Conservation (phyloP, 257 asterid species). For the Rauvolfia tetraphylla region DNA sequence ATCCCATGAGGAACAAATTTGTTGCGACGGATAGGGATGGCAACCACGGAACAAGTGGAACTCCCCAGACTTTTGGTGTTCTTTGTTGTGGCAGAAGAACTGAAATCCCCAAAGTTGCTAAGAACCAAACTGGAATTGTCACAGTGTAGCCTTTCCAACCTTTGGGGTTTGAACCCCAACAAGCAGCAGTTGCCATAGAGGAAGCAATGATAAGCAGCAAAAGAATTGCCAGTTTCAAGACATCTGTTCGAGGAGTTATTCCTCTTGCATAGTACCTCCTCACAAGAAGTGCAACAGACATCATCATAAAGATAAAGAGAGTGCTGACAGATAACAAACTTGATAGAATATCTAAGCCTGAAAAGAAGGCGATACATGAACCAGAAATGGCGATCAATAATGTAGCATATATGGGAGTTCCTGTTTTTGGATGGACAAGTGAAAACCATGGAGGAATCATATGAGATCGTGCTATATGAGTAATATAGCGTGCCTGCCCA, state of each 20-base stretch:
- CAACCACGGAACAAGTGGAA: conserved; percentile 39
- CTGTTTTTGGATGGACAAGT: conserved; percentile 27
- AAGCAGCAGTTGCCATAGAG: conserved; percentile 29
- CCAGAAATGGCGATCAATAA: conserved; percentile 24
- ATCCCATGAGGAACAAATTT: conserved; percentile 35
- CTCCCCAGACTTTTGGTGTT: conserved; percentile 32
- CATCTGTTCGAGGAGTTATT: conserved; percentile 13
- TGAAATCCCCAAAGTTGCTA: conserved; percentile 26
- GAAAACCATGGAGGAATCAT: conserved; percentile 39
- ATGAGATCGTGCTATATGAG: conserved; percentile 38
- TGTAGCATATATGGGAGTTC: conserved; percentile 35
- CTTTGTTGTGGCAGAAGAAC: conserved; percentile 25
- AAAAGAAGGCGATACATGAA: conserved; percentile 30
- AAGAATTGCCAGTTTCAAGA: conserved; percentile 25
- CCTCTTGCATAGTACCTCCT: conserved; percentile 34
- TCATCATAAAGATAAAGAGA: conserved; percentile 29
- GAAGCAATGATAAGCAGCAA: conserved; percentile 26
- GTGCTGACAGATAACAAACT: conserved; percentile 33
- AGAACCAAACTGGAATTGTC: conserved; percentile 25
- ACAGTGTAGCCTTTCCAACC: conserved; percentile 32
- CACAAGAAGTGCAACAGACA: conserved; percentile 30
- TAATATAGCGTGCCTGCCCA: conserved; percentile 30
- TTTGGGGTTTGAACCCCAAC: conserved; percentile 23
- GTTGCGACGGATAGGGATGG: conserved; percentile 37
- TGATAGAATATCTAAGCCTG: conserved; percentile 29